phyloP scores from a whole-genome alignment of 75 land plant species.

The Picea glauca region DNA sequence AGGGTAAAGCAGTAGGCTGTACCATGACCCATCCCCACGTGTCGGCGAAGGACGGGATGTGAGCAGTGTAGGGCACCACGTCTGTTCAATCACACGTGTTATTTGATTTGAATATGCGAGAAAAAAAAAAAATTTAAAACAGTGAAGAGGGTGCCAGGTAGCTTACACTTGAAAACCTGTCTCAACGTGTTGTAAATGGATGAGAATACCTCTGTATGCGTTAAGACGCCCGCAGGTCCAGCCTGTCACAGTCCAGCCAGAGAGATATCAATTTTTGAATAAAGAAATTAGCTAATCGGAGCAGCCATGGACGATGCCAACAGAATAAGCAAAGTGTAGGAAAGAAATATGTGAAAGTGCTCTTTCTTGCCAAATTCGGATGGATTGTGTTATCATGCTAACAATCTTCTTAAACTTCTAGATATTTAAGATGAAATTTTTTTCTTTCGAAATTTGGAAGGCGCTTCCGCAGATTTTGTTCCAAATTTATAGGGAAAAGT shows the following conservation, averaged over 20 bases:
- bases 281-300: too few relatives aligned
- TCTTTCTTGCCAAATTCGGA: too few relatives aligned
- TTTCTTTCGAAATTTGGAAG: too few relatives aligned
- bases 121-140: neutral
- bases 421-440: too few relatives aligned
- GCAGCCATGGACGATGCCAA: too few relatives aligned
- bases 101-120: too few relatives aligned
- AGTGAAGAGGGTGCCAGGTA: neutral
- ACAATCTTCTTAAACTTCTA: too few relatives aligned
- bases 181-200: constrained; percentile 92
- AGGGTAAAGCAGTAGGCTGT: neutral
- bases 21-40: constrained; percentile 92
- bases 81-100: constrained; percentile 37
- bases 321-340: too few relatives aligned
- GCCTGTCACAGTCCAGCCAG: constrained; percentile 28
- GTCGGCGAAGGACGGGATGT: constrained; percentile 77
- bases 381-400: too few relatives aligned
- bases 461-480: too few relatives aligned
- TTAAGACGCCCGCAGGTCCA: constrained; percentile 90
- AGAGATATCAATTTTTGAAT: neutral
- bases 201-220: constrained; percentile 88
- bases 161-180: constrained; percentile 79
- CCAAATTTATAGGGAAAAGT: too few relatives aligned
- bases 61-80: constrained; percentile 72
- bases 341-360: too few relatives aligned